Evolutionary conservation across 2,329 filamentous ascomycete species (phyloP), one percentile per base, ranked within the genome.

Genomic region (Sclerotinia glacialis): DNA sequence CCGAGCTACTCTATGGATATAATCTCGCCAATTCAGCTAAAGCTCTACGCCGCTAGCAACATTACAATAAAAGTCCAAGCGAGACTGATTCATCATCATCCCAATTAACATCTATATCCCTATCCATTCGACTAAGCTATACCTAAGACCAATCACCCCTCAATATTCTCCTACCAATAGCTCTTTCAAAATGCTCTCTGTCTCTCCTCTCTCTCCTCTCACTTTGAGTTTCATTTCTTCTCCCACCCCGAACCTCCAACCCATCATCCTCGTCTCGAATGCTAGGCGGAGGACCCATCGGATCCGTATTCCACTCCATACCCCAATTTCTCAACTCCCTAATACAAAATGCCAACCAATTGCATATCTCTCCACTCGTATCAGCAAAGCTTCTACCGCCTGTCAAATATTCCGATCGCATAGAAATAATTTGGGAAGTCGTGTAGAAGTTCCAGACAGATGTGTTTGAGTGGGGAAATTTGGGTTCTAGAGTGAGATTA

Each of bases 301-400:
- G 16, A 31, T 28, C 11, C 5, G 5, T 4, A 28, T n/a, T 31
- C 55, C 55, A 58, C 26, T 58, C 40, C 12, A 58, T n/a, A 2
- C 16, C 55, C 26, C 5, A 14, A 58, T 58, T 44, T 4, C 55
- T 58, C 23, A 58, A 46, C 16, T 58, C 55, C 11, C 40, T 44
- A 14, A 58, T 21, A 31, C 55, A 58, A 44, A 58, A 58, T 1
- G 23, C 55, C 26, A 58, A 31, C 40, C 55, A 58, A 26, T 58
- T 44, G 31, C 55, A 58, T 16, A 58, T 21, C 11, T 58, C 55
- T 31, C 54, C 40, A 44, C 37, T 44, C 40, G 18, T 23, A 26
- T 46, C 16, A 4, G 16, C 18, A 7, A 58, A 58, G 6, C 4
- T 44, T 11, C 55, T 26, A 14, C 55, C 55, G 12, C 40, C 55